A percentile compares a stretch with the other conserved stretches of the same genome.
Conservation (phyloP, 2,329 filamentous ascomycete species). For the Stachybotrys chlorohalonatus region DNA sequence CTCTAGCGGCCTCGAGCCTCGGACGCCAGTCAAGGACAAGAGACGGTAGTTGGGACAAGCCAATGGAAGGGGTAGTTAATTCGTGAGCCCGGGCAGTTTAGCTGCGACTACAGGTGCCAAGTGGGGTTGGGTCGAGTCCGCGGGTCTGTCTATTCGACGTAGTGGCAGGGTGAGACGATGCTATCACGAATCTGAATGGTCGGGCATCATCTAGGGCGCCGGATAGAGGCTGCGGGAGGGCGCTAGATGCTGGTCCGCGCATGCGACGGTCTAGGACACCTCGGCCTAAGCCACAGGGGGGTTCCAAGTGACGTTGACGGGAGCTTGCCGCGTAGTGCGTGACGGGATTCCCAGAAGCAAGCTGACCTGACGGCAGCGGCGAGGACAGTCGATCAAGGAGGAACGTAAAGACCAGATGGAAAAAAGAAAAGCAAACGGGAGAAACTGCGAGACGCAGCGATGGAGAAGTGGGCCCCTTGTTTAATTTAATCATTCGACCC, state of each 20-base stretch:
- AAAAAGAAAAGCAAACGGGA: too few relatives aligned
- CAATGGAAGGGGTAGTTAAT: not conserved
- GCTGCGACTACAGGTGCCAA: not conserved
- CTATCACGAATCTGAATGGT: not conserved
- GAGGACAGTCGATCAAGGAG: too few relatives aligned
- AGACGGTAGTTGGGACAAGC: not conserved
- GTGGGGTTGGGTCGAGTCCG: not conserved
- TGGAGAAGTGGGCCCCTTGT: too few relatives aligned
- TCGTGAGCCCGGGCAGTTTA: not conserved
- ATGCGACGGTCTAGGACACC: not conserved
- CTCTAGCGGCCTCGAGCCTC: not conserved
- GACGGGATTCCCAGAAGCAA: too few relatives aligned
- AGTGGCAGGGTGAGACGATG: not conserved
- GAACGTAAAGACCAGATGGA: too few relatives aligned
- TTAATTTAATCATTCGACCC: too few relatives aligned
- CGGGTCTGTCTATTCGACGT: not conserved
- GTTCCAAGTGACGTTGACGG: too few relatives aligned
- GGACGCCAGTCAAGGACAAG: not conserved
- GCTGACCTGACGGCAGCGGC: too few relatives aligned
- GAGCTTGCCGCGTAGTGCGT: too few relatives aligned
- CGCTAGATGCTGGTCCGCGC: not conserved
- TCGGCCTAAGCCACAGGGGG: not conserved
- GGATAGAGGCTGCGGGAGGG: not conserved
- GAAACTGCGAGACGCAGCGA: too few relatives aligned
- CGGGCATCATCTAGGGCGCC: not conserved